Base-by-base conservation (phyloP, 179 eudicot genomes). In the Beta macrorhiza region DNA sequence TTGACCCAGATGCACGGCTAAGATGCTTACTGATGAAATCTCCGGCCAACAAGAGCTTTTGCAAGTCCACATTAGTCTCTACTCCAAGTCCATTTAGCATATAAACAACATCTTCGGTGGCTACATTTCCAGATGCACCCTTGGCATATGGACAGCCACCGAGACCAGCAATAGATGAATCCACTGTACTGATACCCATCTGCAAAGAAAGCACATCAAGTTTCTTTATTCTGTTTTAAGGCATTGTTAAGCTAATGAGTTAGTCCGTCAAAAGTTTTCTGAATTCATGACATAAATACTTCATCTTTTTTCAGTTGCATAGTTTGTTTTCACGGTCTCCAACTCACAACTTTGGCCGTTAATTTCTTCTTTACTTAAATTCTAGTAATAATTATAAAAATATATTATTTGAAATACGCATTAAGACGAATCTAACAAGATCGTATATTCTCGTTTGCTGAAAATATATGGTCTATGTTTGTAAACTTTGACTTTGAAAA, bases 61-160 rank as follows among this genome's bases (percentile, higher is more conserved):
- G 78, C 72, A 93, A 85, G 87, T 92, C 91, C 22, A 93, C 91
- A 75, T 86, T 83, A 17, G 97, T 93, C 87, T 83, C 80, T 4
- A 90, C 86, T 22, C 93, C 93, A 1, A 93, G 85, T 47, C 97
- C 95, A 78, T 87, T 84, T 13, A 93, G 91, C 97, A 93, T 90
- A 68, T 93, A 91, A 51, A 92, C 89, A 19, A 93, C 97, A 82
- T 93, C 97, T 83, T 93, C 98, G 0, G 98, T 93, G 5, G 94
- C 98, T 20, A 93, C 97, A 77, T 93, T 93, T 16, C 98, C 98
- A 11, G 97, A 83, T 75, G 98, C 98, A 84, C 97, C 94, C 86
- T 92, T 91, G 13, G 98, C 98, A 65, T 93, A 92, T 51, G 98
- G 98, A 85, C 97, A 93, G 81, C 98, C 95, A 42, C 97, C 97